phyloP scores from a whole-genome alignment of 2,329 filamentous ascomycete species.

The Trichoderma aggressivum region DNA sequence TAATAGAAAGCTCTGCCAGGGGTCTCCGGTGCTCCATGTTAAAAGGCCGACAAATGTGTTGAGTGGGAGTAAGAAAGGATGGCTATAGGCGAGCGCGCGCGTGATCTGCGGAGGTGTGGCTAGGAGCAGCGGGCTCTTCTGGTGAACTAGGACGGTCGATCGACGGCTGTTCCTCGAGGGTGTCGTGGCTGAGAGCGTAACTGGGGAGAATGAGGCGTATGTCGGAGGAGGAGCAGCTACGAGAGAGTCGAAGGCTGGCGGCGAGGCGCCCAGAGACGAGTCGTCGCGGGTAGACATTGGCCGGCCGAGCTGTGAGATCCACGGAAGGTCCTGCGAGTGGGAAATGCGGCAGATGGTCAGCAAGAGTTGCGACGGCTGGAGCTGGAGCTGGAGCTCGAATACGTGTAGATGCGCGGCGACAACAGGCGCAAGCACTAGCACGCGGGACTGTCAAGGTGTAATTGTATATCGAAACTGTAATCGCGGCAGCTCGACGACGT shows the following conservation, averaged over 20 bases:
- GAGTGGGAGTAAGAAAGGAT: slow-evolving; percentile 86
- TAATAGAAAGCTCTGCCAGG: slow-evolving; percentile 95
- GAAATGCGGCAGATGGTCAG: slow-evolving; percentile 16
- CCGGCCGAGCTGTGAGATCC: slow-evolving; percentile 46
- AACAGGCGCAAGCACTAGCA: neutral
- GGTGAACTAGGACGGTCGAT: slow-evolving; percentile 91
- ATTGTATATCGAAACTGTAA: neutral
- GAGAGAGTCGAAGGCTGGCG: slow-evolving; percentile 34
- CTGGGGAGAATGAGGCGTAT: slow-evolving; percentile 84
- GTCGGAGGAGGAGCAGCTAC: slow-evolving; percentile 58
- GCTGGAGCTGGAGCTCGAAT: neutral
- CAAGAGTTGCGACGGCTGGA: neutral
- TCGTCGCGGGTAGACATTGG: slow-evolving; percentile 41
- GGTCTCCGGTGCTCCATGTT: slow-evolving; percentile 90
- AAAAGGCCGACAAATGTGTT: slow-evolving; percentile 82
- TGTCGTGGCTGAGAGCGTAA: slow-evolving; percentile 66
- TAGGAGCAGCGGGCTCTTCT: slow-evolving; percentile 89
- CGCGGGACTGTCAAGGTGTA: neutral
- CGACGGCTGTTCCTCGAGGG: slow-evolving; percentile 63
- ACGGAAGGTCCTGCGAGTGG: slow-evolving; percentile 41
- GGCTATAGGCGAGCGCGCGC: slow-evolving; percentile 88
- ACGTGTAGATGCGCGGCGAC: neutral
- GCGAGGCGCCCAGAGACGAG: slow-evolving; percentile 34
- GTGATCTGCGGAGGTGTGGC: slow-evolving; percentile 95
- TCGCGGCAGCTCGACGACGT: neutral